A percentile compares a stretch with the other conserved stretches of the same genome.
phyloP scores from a whole-genome alignment of 352 stramenopile species.

The Globisporangium acanthophoron region DNA sequence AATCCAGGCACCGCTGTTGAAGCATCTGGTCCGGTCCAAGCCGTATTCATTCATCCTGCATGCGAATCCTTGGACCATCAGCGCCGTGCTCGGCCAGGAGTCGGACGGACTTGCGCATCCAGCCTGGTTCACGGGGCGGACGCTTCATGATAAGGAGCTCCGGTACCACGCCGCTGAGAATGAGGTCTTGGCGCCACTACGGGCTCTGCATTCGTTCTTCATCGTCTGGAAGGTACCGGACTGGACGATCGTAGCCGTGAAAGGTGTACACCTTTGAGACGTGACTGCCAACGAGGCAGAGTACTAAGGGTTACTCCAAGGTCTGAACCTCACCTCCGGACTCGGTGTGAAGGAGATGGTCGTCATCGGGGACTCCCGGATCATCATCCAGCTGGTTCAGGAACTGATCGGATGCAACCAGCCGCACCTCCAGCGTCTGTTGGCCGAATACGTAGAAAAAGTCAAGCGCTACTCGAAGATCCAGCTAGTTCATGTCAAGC shows the following conservation, averaged over 20 bases:
- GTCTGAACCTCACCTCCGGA: background rate
- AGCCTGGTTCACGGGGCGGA: constrained; percentile 6
- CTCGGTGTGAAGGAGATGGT: constrained; percentile 5
- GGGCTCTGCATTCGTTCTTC: constrained; percentile 6
- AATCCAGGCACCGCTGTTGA: constrained; percentile 3
- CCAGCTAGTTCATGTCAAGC: constrained; percentile 5
- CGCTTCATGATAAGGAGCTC: constrained; percentile 9
- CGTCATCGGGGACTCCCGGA: constrained; percentile 12
- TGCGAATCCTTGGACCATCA: constrained; percentile 16
- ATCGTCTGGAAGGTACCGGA: constrained; percentile 15
- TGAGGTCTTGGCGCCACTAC: constrained; percentile 11
- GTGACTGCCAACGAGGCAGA: constrained; percentile 22
- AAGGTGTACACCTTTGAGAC: constrained; percentile 6
- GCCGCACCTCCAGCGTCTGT: constrained; percentile 3
- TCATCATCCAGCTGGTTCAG: constrained; percentile 14
- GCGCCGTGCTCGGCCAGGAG: constrained; percentile 9
- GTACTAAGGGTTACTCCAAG: constrained; percentile 15
- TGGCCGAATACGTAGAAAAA: background rate
- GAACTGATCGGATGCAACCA: constrained; percentile 11
- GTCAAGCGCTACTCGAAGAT: background rate
- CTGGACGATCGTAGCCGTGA: constrained; percentile 14
- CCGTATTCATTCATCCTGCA: constrained; percentile 14
- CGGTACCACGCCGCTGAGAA: constrained; percentile 15
- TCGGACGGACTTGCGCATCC: constrained; percentile 10
- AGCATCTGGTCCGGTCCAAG: constrained; percentile 5